Percentiles rank a stretch among this genome's conserved stretches.
phyloP scores from a whole-genome alignment of 305 asterid genomes.

The Caryopteris hybrid region DNA sequence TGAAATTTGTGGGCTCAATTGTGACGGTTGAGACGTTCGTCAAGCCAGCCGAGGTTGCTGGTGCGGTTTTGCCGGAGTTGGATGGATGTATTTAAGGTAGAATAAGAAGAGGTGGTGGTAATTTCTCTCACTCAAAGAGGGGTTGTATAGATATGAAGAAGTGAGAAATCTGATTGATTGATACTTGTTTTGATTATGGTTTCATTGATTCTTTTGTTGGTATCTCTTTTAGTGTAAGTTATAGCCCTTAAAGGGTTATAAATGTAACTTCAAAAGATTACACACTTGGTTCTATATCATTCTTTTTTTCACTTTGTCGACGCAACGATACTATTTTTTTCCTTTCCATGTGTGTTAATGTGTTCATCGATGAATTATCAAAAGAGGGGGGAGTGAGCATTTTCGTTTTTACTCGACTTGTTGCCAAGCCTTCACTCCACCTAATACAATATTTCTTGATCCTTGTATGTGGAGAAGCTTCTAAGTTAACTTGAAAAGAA shows the following conservation, averaged over 20 bases:
- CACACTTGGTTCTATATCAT: slow-evolving; percentile 13
- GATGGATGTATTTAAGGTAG: slow-evolving; percentile 24
- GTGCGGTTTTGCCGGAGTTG: slow-evolving; percentile 26
- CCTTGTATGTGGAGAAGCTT: too few species aligned
- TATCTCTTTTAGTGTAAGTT: neutral
- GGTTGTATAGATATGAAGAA: slow-evolving; percentile 34
- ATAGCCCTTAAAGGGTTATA: slow-evolving; percentile 4
- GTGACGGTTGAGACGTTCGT: slow-evolving; percentile 47
- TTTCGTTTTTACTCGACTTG: too few species aligned
- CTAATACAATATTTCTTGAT: too few species aligned
- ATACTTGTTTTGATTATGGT: slow-evolving; percentile 31
- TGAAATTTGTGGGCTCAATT: slow-evolving; percentile 71
- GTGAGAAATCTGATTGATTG: slow-evolving; percentile 24
- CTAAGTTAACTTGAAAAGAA: too few species aligned
- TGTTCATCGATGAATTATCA: too few species aligned
- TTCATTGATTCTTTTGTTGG: slow-evolving; percentile 43
- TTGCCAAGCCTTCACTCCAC: too few species aligned
- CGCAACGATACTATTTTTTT: too few species aligned
- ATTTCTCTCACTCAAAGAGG: too few species aligned
- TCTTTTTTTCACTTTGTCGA: too few species aligned
- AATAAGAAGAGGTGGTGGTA: slow-evolving; percentile 25
- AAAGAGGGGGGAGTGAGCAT: too few species aligned
- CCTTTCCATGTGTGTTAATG: too few species aligned
- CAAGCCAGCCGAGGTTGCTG: slow-evolving; percentile 31
- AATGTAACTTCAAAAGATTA: slow-evolving; percentile 17